Percentiles rank a stretch among this genome's conserved stretches.
Evolutionary conservation across 2,329 filamentous ascomycete genomes (phyloP).

Genomic region (Celoporthe dispersa): DNA sequence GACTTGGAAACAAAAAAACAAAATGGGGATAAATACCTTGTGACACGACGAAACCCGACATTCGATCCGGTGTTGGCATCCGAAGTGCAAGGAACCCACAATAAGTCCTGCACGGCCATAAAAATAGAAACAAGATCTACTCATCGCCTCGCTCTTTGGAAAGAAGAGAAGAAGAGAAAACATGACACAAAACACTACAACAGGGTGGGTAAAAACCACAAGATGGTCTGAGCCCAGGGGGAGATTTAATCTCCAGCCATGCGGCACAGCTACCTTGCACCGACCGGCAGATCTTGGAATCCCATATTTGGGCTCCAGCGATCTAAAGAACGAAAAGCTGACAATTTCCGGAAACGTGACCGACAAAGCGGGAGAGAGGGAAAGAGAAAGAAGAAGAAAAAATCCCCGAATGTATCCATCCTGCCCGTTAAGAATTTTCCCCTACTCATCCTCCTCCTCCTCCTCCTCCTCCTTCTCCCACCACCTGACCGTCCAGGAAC

Average conservation of each 20-base stretch:
- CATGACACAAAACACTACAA: background rate
- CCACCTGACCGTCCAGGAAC: too few relatives aligned
- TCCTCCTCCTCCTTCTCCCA: too few relatives aligned
- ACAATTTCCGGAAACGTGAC: constrained; percentile 5
- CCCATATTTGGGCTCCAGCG: background rate
- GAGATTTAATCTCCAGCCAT: background rate
- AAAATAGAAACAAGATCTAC: constrained; percentile 6
- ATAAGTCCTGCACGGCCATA: background rate
- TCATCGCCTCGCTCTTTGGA: background rate
- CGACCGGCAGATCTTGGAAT: background rate
- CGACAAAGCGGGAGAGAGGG: background rate
- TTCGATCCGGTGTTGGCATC: background rate
- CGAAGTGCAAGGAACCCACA: background rate
- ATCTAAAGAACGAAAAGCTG: background rate
- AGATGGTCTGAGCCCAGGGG: background rate
- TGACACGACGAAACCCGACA: background rate
- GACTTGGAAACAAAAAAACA: background rate
- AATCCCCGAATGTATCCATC: background rate
- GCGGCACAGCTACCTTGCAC: background rate
- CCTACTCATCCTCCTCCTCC: too few relatives aligned
- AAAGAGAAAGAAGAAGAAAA: background rate
- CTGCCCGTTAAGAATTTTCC: too few relatives aligned
- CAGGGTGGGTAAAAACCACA: background rate
- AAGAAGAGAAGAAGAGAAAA: too few relatives aligned
- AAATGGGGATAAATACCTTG: constrained; percentile 10